A percentile compares a stretch with the other conserved stretches of the same genome.
Evolutionary conservation across 1,139 yeast genomes (phyloP).

Genomic region (Candida tropicalis): DNA sequence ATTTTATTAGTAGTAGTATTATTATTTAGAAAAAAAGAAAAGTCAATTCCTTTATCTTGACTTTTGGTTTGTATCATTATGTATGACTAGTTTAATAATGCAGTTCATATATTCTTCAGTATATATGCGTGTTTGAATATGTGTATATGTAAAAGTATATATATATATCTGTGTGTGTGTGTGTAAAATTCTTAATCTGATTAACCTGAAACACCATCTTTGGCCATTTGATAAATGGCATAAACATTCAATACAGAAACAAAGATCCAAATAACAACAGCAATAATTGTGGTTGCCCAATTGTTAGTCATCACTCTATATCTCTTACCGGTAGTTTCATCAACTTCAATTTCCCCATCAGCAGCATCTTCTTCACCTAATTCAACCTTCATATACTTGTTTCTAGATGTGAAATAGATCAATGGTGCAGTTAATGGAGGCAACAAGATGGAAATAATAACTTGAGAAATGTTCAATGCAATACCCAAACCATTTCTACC

Average conservation of each 20-base stretch:
- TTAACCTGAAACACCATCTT: conserved; percentile 35
- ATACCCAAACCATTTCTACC: conserved; percentile 66
- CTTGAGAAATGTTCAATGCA: conserved; percentile 77
- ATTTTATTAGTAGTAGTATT: too few species aligned
- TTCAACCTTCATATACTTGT: conserved; percentile 60
- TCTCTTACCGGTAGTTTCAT: conserved; percentile 17
- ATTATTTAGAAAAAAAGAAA: too few species aligned
- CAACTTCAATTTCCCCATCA: conserved; percentile 13
- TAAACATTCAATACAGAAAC: conserved; percentile 67
- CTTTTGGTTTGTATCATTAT: too few species aligned
- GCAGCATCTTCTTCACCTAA: conserved; percentile 21
- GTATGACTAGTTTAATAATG: too few species aligned
- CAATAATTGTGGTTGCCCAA: conserved; percentile 55
- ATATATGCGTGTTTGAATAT: too few species aligned
- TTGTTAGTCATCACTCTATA: conserved; percentile 59
- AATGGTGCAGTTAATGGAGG: conserved; percentile 80
- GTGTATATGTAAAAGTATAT: background rate
- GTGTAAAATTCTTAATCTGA: background rate
- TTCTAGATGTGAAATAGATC: conserved; percentile 70
- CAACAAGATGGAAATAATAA: conserved; percentile 67
- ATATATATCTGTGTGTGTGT: background rate
- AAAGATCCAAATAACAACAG: conserved; percentile 62
- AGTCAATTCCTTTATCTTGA: too few species aligned
- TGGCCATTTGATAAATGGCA: conserved; percentile 65
- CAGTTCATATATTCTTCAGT: too few species aligned